Base-by-base conservation (phyloP, 768 basidiomycete genomes). In the Psilocybe tampanensis region DNA sequence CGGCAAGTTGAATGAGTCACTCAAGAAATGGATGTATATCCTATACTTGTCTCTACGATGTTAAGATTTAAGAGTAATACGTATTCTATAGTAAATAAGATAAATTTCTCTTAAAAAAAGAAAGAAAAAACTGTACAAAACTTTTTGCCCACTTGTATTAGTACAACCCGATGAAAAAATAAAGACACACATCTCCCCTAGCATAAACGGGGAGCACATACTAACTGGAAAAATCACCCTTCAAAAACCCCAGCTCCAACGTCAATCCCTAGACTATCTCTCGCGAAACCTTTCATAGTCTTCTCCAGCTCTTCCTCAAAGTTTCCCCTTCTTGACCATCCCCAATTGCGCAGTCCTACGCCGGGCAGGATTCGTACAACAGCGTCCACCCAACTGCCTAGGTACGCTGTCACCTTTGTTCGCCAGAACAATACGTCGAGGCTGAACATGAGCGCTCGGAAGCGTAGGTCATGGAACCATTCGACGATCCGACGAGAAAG, bases 271-370 rank as follows among this genome's bases (percentile, higher is more conserved):
- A 95, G 79, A 58, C 85, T 88, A 45, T 82, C 84, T 67, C 84
- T 88, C n/a, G 92, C 92, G 70, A 94, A 83, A 9, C 78, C 82
- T 44, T 85, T 75, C 78, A 94, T 85, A 24, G 84, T 82, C 61
- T 77, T 76, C 79, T 96, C 92, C 52, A 96, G 68, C 68, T 90
- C 85, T 59, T 92, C 90, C 70, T 96, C 94, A 32, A 53, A 92
- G n/a, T 82, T 86, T 60, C 68, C 70, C 36, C 52, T 26, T 24
- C 52, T 61, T 55, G 26, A 3, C 60, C 60, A 81, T 67, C 43
- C 80, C 81, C 48, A 81, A 64, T 43, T 53, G 58, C 54, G 72
- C 73, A 52, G 77, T 82, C 75, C 66, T 84, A 78, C 36, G 15
- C 36, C 36, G 3, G 36, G 36, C 59, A 77, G 48, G 18, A 63